Evolutionary conservation across 345 rosid species (phyloP).

Genomic region (Sapria himalayana): DNA sequence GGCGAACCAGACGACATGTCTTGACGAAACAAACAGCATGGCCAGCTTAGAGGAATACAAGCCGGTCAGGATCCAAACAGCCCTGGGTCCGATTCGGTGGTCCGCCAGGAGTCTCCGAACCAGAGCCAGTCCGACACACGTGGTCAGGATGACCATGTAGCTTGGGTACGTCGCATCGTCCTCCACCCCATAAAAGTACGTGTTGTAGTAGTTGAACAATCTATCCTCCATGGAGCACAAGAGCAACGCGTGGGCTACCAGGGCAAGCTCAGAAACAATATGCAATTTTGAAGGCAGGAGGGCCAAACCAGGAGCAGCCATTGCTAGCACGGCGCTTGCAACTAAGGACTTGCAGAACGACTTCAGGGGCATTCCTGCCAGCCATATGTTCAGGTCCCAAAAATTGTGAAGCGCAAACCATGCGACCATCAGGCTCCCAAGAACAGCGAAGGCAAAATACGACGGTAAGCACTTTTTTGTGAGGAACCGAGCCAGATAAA

Average conservation of each 20-base stretch:
- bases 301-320: conserved; percentile 85
- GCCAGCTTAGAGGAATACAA: conserved; percentile 79
- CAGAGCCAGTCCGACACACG: conserved; percentile 62
- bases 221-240: conserved; percentile 77
- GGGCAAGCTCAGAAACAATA: conserved; percentile 60
- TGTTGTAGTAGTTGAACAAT: conserved; percentile 69
- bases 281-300: conserved; percentile 63
- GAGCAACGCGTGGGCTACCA: conserved; percentile 57
- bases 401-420: conserved; percentile 90
- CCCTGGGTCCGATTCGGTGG: conserved; percentile 56
- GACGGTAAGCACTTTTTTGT: conserved; percentile 79
- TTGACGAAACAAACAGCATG: conserved; percentile 73
- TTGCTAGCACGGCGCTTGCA: conserved; percentile 59
- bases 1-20: conserved; percentile 69
- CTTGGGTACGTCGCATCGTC: conserved; percentile 98
- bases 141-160: conserved; percentile 86
- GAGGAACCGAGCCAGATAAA: conserved; percentile 78
- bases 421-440: conserved; percentile 81
- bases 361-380: conserved; percentile 93
- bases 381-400: conserved; percentile 97
- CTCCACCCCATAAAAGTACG: conserved; percentile 75
- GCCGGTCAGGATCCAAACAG: conserved; percentile 85
- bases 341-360: conserved; percentile 81
- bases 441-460: conserved; percentile 73
- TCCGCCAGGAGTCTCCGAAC: conserved; percentile 62